Percentiles rank a stretch among this genome's conserved stretches.
Conservation (phyloP, 768 basidiomycete species). For the Xerocomus spinulosus region DNA sequence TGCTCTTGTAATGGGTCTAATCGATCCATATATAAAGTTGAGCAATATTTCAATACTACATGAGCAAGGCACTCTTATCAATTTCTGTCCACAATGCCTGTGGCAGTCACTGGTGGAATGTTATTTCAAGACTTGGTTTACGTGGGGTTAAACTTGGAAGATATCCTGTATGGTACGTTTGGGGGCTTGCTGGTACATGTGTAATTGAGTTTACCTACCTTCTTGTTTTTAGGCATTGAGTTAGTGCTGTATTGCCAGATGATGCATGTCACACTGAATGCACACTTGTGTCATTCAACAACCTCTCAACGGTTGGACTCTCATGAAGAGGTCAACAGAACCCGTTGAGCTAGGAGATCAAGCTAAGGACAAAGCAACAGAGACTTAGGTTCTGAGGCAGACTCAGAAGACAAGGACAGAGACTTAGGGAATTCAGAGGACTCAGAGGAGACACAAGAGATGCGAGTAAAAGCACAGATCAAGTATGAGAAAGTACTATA, state of each 20-base stretch:
- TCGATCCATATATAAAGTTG: neutral
- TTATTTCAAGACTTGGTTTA: constrained; percentile 11
- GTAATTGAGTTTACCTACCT: neutral
- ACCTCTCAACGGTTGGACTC: too few relatives aligned
- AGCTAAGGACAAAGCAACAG: too few relatives aligned
- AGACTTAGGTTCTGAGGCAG: too few relatives aligned
- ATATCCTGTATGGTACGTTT: constrained; percentile 14
- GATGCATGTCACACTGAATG: too few relatives aligned
- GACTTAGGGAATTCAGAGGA: too few relatives aligned
- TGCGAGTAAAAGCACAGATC: too few relatives aligned
- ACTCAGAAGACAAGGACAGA: too few relatives aligned
- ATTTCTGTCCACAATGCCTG: neutral
- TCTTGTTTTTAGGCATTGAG: neutral
- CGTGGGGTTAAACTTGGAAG: constrained; percentile 11
- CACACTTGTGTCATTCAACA: too few relatives aligned
- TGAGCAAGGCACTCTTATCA: neutral
- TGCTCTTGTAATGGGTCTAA: neutral
- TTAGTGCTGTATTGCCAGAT: constrained; percentile 9
- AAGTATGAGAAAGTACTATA: too few relatives aligned
- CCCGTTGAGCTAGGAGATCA: too few relatives aligned
- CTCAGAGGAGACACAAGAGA: too few relatives aligned
- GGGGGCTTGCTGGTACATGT: neutral
- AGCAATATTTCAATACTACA: neutral
- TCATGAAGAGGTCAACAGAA: too few relatives aligned
- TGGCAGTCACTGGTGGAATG: neutral